These are phyloP conservation scores for Acanthamoeba sp. DNA, from an alignment of 208 protist species.

Conservation along the genomic window DNA sequence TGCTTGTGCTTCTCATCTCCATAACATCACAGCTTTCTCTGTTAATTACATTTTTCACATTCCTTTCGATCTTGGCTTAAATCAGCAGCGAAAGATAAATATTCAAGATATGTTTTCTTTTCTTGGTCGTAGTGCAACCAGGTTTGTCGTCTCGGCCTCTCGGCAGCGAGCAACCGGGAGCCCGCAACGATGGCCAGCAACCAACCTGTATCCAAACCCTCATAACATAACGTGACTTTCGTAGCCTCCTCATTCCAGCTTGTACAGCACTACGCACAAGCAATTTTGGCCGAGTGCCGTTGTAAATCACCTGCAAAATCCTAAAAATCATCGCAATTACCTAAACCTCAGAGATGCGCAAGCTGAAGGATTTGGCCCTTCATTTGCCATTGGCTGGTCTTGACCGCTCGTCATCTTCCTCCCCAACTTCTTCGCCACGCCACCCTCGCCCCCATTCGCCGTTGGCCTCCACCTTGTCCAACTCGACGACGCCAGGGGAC, in stretches of 20 bases:
- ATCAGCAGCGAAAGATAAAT: too few relatives aligned
- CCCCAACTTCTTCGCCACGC: not conserved
- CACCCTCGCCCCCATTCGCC: not conserved
- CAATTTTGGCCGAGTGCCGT: too few relatives aligned
- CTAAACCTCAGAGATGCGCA: not conserved
- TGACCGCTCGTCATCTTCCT: not conserved
- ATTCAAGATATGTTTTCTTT: too few relatives aligned
- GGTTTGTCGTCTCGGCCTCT: too few relatives aligned
- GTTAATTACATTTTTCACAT: too few relatives aligned
- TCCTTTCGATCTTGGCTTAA: too few relatives aligned
- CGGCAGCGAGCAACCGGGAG: not conserved
- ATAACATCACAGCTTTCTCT: too few relatives aligned
- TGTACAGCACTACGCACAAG: too few relatives aligned
- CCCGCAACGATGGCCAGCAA: not conserved
- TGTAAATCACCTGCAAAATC: not conserved
- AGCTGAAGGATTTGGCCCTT: not conserved
- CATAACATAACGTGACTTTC: too few relatives aligned
- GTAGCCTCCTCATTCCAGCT: too few relatives aligned
- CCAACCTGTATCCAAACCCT: not conserved
- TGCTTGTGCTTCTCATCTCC: not conserved
- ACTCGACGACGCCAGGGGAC: not conserved
- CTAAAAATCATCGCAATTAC: not conserved
- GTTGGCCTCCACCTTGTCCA: not conserved
- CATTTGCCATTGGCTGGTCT: conserved; percentile 1
- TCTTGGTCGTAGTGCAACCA: too few relatives aligned